Base-by-base conservation (phyloP, 1,139 yeast genomes). In the Zygosaccharomyces sapae region DNA sequence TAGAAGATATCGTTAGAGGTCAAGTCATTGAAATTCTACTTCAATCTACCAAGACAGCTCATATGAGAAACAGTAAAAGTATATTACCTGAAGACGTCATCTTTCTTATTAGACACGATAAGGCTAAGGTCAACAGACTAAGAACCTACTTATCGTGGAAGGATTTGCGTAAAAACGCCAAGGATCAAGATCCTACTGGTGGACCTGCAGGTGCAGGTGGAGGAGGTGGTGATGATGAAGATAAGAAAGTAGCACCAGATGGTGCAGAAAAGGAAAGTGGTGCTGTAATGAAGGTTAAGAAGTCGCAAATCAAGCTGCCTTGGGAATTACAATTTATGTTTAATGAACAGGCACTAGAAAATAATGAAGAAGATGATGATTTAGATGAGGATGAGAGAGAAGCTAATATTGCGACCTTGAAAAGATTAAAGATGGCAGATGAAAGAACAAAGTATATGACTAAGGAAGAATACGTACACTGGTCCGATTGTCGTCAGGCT, bases 401-500 rank as follows among this genome's bases (percentile, higher is more conserved):
- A 41, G 97, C 97, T 1, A 85, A 88, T 35, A 72, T 84, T 37
- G 95, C 95, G 0, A 87, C 96, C 12, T 71, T 89, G 65, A 89
- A 89, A 64, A 72, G 97, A 50, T 74, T 92, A 56, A 89, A 89
- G 62, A 83, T 80, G 71, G 97, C 97, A 3, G 99, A 92, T 66
- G 97, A 92, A 50, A 74, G 98, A 55, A 92, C 99, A 0, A 79
- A 75, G 56, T 79, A 85, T 55, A 94, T 92, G 99, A 92, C 98
- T 0, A 82, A 83, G 59, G 97, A 92, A 61, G 98, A 92, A 65
- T 92, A 92, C 59, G 98, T 90, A 13, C 98, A 94, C 66, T 92
- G 97, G 97, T 86, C 96, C 10, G 99, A 92, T 64, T 92, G 98
- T 69, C 79, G 99, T 55, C 98, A 92, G 66, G 98, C 98, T 1